A percentile compares a stretch with the other conserved stretches of the same genome.
Conservation (phyloP, 2,329 filamentous ascomycete genomes). For the Didymellaceae sp. region DNA sequence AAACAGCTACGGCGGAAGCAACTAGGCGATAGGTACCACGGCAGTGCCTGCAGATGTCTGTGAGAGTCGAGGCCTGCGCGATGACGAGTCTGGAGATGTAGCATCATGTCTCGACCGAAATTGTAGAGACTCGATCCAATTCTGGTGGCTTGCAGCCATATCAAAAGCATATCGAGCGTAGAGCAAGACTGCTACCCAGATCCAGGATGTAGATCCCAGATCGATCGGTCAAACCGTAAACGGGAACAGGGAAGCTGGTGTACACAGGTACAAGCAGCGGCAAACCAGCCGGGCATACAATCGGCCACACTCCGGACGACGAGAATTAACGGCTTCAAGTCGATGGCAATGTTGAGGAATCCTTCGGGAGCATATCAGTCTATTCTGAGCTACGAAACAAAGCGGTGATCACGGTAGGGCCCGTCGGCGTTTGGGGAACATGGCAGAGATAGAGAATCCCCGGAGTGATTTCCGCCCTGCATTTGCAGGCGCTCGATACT, state of each 20-base stretch:
- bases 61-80: constrained; percentile 5
- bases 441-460: constrained; percentile 1
- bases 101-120: constrained; percentile 1
- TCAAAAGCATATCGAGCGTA: constrained; percentile 1
- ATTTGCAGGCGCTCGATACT: background rate
- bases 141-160: constrained; percentile 9
- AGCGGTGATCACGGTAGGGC: background rate
- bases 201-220: constrained; percentile 1
- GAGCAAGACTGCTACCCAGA: constrained; percentile 2
- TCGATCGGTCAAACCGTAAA: constrained; percentile 4
- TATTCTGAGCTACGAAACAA: constrained; percentile 5
- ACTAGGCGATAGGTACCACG: constrained; percentile 4
- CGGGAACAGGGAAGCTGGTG: background rate
- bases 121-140: background rate
- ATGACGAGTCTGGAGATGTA: background rate
- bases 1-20: constrained; percentile 4
- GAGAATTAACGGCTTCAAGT: constrained; percentile 1
- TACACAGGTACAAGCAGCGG: background rate
- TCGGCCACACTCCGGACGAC: constrained; percentile 9
- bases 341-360: background rate
- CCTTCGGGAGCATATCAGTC: background rate
- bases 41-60: constrained; percentile 9
- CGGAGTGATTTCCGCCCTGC: constrained; percentile 6
- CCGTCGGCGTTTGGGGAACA: constrained; percentile 2
- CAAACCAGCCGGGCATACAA: constrained; percentile 3